Base-by-base conservation (phyloP, 2,329 filamentous ascomycete species). In the Neurospora sp. region DNA sequence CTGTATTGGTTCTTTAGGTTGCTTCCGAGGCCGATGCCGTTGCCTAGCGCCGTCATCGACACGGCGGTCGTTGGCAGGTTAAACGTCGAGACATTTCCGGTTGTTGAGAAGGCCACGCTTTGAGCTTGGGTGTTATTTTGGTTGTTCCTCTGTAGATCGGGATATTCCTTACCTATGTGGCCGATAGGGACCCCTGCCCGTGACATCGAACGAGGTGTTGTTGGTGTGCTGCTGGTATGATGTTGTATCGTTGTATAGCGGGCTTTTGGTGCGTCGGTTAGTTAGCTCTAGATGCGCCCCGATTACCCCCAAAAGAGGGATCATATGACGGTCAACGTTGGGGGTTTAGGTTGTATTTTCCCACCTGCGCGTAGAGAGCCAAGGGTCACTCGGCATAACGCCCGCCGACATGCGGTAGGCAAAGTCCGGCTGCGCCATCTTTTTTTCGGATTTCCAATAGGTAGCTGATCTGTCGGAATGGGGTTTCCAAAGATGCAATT, bases 341-440 rank as follows among this genome's bases (percentile, higher is more conserved):
- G 69, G 66, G 68, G 62, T 74, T 69, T 68, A 73, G 72, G 69
- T 69, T 71, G 36, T 70, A 72, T 75, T 71, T 77, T 79, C 83
- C 82, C 82, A 87, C 85, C 84, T 87, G 79, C 82, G 83, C 74
- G 82, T 79, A 73, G 83, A 77, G 73, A 82, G 81, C 85, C 85
- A 86, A 70, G 83, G 81, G 74, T 83, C 81, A 77, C 81, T 82
- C 72, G 83, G 78, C 77, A 81, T 80, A 75, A 28, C 28, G 28
- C 79, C 79, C 75, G 83, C 77, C 74, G 83, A 76, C 72, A 78
- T 80, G 76, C 81, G 82, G 78, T 85, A 85, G 72, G 81, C 79
- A 80, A 83, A 80, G 69, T 84, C 82, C 75, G 82, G 80, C 73
- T 83, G 82, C 65, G 82, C 80, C 82, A 84, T 83, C 72, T 81